Percentiles rank a stretch among this genome's conserved stretches.
phyloP scores from a whole-genome alignment of 257 asterid species.

The Gentiana straminea region DNA sequence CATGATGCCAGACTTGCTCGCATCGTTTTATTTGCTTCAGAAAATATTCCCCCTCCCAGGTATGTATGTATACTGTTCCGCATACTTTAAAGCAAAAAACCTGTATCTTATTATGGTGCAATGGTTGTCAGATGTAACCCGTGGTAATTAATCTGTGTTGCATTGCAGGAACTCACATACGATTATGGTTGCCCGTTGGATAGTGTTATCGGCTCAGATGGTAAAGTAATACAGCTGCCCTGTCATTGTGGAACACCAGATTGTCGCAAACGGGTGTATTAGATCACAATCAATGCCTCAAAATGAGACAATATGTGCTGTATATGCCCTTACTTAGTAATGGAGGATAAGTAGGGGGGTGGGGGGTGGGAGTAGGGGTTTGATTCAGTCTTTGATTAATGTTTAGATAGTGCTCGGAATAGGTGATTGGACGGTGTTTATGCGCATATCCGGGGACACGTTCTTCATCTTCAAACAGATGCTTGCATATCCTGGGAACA shows the following conservation, averaged over 20 bases:
- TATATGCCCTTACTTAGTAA: too few relatives aligned
- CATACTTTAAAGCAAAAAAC: too few relatives aligned
- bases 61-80: not conserved
- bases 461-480: too few relatives aligned
- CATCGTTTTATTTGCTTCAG: slow-evolving; percentile 15
- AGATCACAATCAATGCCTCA: not conserved
- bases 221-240: slow-evolving; percentile 8
- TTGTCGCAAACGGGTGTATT: slow-evolving; percentile 9
- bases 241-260: slow-evolving; percentile 11
- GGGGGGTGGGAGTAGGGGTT: too few relatives aligned
- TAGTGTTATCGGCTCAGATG: slow-evolving; percentile 10
- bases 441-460: too few relatives aligned
- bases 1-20: slow-evolving; percentile 16
- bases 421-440: too few relatives aligned
- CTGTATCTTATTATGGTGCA: too few relatives aligned
- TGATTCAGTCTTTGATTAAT: too few relatives aligned
- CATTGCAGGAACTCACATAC: slow-evolving; percentile 15
- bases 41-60: slow-evolving; percentile 15
- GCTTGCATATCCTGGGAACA: too few relatives aligned
- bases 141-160: not conserved
- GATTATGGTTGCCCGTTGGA: slow-evolving; percentile 13
- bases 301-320: too few relatives aligned
- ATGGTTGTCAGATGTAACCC: not conserved
- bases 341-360: too few relatives aligned
- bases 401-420: too few relatives aligned